Percentiles rank a stretch among this genome's conserved stretches.
Evolutionary conservation across 1,284 basidiomycete species (phyloP).

Genomic region (Microbotryum violaceum): DNA sequence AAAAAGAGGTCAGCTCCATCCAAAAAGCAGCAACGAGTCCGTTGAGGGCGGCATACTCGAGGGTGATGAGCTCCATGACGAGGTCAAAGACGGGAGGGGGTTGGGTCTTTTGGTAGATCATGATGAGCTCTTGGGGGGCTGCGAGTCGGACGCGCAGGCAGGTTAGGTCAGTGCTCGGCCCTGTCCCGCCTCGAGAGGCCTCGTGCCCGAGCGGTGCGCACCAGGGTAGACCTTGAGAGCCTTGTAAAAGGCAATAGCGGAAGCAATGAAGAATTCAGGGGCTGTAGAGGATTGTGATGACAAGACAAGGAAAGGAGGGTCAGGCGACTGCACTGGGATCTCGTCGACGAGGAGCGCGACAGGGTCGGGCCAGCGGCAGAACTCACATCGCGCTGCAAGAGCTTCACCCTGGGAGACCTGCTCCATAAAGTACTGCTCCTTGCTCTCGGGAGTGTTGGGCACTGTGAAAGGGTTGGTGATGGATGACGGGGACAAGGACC

Average conservation of each 20-base stretch:
- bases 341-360: neutral
- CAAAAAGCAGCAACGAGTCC: constrained; percentile 1
- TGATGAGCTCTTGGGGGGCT: constrained; percentile 33
- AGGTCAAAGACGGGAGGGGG: constrained; percentile 80
- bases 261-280: constrained; percentile 62
- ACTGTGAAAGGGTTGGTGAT: constrained; percentile 7
- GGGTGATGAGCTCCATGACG: constrained; percentile 76
- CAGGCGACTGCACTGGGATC: neutral
- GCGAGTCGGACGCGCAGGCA: neutral
- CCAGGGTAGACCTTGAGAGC: constrained; percentile 85
- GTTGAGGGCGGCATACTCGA: constrained; percentile 54
- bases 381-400: constrained; percentile 65
- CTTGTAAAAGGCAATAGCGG: constrained; percentile 85
- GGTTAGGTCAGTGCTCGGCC: neutral
- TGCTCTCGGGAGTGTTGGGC: constrained; percentile 37
- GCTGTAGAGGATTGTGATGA: constrained; percentile 47
- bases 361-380: neutral
- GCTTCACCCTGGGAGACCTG: constrained; percentile 83
- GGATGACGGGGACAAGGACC: neutral
- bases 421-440: constrained; percentile 82
- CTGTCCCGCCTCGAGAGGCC: neutral
- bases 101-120: constrained; percentile 82
- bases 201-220: neutral
- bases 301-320: neutral
- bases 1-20: neutral